Evolutionary conservation across 108 stramenopile species (phyloP).

Genomic region (Cyclotella choctawhatcheeana): DNA sequence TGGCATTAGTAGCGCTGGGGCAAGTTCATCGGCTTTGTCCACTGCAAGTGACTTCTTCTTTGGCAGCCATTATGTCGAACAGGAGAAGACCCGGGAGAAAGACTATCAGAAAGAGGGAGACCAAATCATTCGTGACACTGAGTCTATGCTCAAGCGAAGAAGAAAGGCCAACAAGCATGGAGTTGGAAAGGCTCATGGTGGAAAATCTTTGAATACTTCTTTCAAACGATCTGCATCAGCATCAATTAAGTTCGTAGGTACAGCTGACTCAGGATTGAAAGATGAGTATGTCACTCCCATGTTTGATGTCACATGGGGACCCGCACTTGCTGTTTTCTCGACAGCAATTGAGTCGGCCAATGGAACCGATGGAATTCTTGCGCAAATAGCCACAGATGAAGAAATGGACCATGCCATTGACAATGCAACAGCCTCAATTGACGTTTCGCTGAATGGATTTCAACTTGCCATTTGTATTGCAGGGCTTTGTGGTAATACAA

Average conservation of each 20-base stretch:
- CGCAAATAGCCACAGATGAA: slow-evolving; percentile 81
- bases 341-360: slow-evolving; percentile 92
- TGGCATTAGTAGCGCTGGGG: slow-evolving; percentile 45
- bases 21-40: slow-evolving; percentile 36
- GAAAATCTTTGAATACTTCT: slow-evolving; percentile 17
- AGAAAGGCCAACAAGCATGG: slow-evolving; percentile 48
- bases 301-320: slow-evolving; percentile 98
- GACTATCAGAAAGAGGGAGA: slow-evolving; percentile 94
- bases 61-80: slow-evolving; percentile 72
- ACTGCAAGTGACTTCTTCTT: slow-evolving; percentile 73
- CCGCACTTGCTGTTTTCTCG: slow-evolving; percentile 94
- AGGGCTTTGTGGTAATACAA: slow-evolving; percentile 82
- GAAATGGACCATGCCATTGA: slow-evolving; percentile 84
- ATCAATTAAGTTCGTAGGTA: slow-evolving; percentile 66
- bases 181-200: slow-evolving; percentile 15
- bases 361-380: slow-evolving; percentile 73
- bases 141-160: slow-evolving; percentile 82
- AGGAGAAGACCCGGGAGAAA: slow-evolving; percentile 81
- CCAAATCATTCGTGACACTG: slow-evolving; percentile 91
- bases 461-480: slow-evolving; percentile 86
- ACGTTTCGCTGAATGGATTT: slow-evolving; percentile 88
- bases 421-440: slow-evolving; percentile 83
- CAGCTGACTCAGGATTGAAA: slow-evolving; percentile 76
- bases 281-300: slow-evolving; percentile 95
- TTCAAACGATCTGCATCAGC: slow-evolving; percentile 31